These are phyloP conservation scores for Rhizophora apiculata DNA, from an alignment of 345 rosid species.

Conservation along the genomic window DNA sequence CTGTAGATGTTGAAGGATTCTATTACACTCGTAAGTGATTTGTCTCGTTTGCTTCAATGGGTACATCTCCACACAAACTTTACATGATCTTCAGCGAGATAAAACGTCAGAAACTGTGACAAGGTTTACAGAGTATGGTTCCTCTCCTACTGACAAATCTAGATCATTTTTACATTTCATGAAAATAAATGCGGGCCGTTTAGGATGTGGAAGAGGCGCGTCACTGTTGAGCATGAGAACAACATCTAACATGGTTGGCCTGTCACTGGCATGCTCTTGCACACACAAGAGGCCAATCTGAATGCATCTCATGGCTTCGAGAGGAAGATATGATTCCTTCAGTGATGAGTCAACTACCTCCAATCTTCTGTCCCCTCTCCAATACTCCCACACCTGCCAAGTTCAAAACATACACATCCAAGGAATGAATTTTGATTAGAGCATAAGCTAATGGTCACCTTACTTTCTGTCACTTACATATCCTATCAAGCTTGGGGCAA, in stretches of 20 bases:
- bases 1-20: too few relatives aligned
- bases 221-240: slow-evolving; percentile 9
- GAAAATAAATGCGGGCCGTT: slow-evolving; percentile 6
- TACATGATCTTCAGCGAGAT: too few relatives aligned
- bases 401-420: too few relatives aligned
- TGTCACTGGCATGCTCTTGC: slow-evolving; percentile 46
- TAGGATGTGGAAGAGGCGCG: background rate
- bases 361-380: slow-evolving; percentile 23
- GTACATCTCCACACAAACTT: too few relatives aligned
- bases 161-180: background rate
- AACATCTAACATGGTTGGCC: slow-evolving; percentile 40
- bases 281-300: slow-evolving; percentile 61
- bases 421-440: background rate
- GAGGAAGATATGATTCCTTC: slow-evolving; percentile 12
- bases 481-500: slow-evolving; percentile 38
- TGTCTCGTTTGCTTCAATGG: too few relatives aligned
- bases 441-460: too few relatives aligned
- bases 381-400: slow-evolving; percentile 52
- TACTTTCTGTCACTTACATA: slow-evolving; percentile 37
- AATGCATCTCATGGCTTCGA: slow-evolving; percentile 43
- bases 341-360: slow-evolving; percentile 35
- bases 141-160: background rate
- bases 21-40: too few relatives aligned
- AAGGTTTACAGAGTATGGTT: background rate
- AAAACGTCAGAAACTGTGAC: background rate